phyloP scores from a whole-genome alignment of 495 filamentous ascomycete genomes.

The Xanthoparmelia taractica region DNA sequence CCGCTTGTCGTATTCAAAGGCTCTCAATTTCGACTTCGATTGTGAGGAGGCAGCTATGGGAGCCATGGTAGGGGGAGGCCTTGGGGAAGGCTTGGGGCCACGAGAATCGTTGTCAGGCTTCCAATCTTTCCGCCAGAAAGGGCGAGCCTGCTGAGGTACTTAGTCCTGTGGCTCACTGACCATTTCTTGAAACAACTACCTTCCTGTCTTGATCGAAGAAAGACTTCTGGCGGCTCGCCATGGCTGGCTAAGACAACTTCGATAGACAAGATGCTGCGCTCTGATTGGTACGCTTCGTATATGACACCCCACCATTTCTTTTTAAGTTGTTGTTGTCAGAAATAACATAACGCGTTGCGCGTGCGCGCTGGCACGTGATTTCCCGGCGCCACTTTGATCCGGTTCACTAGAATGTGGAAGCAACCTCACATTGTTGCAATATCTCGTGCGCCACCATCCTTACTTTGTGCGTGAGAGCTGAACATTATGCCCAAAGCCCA shows the following conservation, averaged over 20 bases:
- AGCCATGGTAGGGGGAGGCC: not conserved
- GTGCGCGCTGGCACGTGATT: conserved; percentile 8
- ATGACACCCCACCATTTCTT: conserved; percentile 15
- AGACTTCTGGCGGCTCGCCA: conserved; percentile 39
- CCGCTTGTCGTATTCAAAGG: conserved; percentile 45
- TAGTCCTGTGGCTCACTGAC: not conserved
- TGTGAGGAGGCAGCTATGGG: conserved; percentile 37
- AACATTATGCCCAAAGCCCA: no score
- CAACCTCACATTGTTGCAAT: no score
- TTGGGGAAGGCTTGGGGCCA: not conserved
- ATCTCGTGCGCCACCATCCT: no score
- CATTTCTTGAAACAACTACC: conserved; percentile 2
- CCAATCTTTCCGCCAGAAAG: conserved; percentile 16
- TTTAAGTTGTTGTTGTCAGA: conserved; percentile 15
- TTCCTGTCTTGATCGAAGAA: conserved; percentile 38
- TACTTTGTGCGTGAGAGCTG: no score
- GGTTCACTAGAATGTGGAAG: not conserved
- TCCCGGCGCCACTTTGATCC: not conserved
- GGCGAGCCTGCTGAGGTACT: conserved; percentile 12
- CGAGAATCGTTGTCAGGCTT: conserved; percentile 7
- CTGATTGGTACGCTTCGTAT: conserved; percentile 12
- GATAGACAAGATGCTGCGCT: not conserved
- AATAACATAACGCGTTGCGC: not conserved
- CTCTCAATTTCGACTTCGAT: conserved; percentile 51
- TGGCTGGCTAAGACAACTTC: conserved; percentile 12